Evolutionary conservation across 371 early-diverging fungal species (phyloP), one percentile per base, ranked within the genome.

Genomic region (Mucor piriformis): DNA sequence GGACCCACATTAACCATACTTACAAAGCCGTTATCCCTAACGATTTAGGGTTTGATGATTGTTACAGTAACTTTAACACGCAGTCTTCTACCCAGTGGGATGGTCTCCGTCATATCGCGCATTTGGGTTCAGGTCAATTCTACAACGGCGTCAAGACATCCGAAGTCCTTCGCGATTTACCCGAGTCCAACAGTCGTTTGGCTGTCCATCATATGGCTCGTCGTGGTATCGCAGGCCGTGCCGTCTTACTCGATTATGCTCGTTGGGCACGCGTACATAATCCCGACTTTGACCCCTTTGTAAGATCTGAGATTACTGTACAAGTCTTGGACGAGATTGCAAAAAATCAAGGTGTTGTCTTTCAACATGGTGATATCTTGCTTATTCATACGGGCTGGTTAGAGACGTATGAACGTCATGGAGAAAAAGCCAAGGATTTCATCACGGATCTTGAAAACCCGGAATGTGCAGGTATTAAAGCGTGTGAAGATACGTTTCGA

Each of bases 51-150:
- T 73, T 70, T 59, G 79, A 79, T 43, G 79, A 79, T 50, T 44
- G 62, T 12, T 78, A 78, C 51, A 43, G 55, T 29, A 60, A 70
- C 43, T 76, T 65, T 40, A 79, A 79, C 25, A 69, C 79, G 0
- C 79, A 79, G 25, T 49, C 72, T 6, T 72, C 72, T 1, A 63
- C 70, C 5, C 79, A 79, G 49, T 79, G 76, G 76, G 79, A 79
- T 50, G 79, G 79, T 25, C 61, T 79, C 3, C 69, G 72, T 8
- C 79, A 79, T 52, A 43, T 73, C 1, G 59, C 67, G 29, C 72
- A 69, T 37, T 15, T 61, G 1, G 24, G 42, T 0, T 37, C 59
- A 12, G 61, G 65, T 3, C 29, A 50, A 0, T 79, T 72, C 43
- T 79, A 79, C 25, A 76, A 76, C 34, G 68, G 70, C 16, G 63